Evolutionary conservation across 148 eudicot species (phyloP).

Genomic region (Persicaria tinctoria): DNA sequence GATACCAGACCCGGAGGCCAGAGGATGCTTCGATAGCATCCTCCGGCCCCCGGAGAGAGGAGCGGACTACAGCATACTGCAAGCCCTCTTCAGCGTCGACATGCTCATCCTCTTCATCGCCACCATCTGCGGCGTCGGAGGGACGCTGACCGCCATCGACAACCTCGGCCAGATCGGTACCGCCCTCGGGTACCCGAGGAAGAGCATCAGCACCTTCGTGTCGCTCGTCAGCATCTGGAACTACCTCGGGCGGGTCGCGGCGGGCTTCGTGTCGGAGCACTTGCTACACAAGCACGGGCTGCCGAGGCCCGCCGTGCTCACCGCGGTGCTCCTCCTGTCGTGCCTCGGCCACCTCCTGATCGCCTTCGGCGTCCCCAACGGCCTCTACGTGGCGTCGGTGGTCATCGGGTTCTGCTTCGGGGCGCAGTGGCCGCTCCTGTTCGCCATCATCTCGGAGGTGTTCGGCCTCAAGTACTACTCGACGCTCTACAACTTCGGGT

Average conservation of each 20-base stretch:
- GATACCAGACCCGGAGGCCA: background rate
- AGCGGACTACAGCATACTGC: slow-evolving; percentile 37
- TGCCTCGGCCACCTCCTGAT: slow-evolving; percentile 35
- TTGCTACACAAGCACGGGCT: slow-evolving; percentile 25
- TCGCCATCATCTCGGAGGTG: slow-evolving; percentile 32
- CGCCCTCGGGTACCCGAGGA: slow-evolving; percentile 28
- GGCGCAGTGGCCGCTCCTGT: slow-evolving; percentile 36
- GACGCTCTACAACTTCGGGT: slow-evolving; percentile 36
- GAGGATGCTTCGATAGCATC: slow-evolving; percentile 21
- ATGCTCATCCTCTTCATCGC: slow-evolving; percentile 31
- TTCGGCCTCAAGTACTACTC: slow-evolving; percentile 37
- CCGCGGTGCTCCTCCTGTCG: slow-evolving; percentile 24
- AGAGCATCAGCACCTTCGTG: slow-evolving; percentile 34
- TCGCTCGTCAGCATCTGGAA: slow-evolving; percentile 43
- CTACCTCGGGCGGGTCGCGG: slow-evolving; percentile 33
- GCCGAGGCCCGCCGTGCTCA: slow-evolving; percentile 33
- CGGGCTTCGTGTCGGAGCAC: slow-evolving; percentile 32
- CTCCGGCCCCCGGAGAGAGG: slow-evolving; percentile 28
- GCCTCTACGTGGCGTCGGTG: slow-evolving; percentile 32
- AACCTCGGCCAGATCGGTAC: slow-evolving; percentile 40
- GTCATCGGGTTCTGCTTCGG: slow-evolving; percentile 36
- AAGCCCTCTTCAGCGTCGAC: slow-evolving; percentile 37
- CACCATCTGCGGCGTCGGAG: slow-evolving; percentile 28
- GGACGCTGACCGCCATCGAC: slow-evolving; percentile 37
- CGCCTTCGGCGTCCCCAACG: slow-evolving; percentile 28